Conservation (phyloP, 2,329 filamentous ascomycete genomes). For the Penicillium rolfsii region DNA sequence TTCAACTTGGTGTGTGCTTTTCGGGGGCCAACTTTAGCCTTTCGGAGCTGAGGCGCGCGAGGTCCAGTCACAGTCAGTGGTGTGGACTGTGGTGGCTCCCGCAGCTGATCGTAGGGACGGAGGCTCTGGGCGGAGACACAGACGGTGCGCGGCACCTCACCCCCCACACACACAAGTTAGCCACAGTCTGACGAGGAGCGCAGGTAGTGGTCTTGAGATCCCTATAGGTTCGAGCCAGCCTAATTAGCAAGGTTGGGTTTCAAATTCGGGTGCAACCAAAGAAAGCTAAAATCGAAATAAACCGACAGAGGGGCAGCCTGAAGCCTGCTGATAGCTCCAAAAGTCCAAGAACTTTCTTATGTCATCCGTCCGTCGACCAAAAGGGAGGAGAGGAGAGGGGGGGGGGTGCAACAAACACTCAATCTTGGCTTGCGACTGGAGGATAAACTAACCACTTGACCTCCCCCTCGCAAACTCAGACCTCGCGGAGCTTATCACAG, state of each 20-base stretch:
- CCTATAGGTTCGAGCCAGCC: background rate
- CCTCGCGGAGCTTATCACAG: background rate
- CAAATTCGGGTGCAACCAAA: background rate
- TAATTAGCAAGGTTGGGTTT: constrained; percentile 7
- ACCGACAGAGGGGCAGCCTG: background rate
- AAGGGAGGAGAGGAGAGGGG: background rate
- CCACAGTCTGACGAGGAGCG: background rate
- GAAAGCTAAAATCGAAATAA: background rate
- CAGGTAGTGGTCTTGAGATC: background rate
- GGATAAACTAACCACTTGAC: constrained; percentile 1
- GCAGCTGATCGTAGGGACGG: background rate
- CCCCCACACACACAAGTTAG: background rate
- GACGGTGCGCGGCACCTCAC: background rate
- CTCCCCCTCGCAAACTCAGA: constrained; percentile 1
- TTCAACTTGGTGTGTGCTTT: too few relatives aligned
- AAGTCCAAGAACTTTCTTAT: constrained; percentile 3
- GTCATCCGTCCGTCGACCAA: constrained; percentile 1
- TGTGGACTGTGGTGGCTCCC: background rate
- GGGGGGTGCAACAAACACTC: background rate
- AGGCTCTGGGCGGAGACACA: constrained; percentile 6
- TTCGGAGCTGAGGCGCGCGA: background rate
- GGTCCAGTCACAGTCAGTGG: background rate
- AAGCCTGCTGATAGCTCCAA: constrained; percentile 1
- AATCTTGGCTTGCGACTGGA: background rate
- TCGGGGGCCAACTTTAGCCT: background rate